Conservation (phyloP, 202 grass and related monocot species). For the Bolboschoenoplectus hybrid region DNA sequence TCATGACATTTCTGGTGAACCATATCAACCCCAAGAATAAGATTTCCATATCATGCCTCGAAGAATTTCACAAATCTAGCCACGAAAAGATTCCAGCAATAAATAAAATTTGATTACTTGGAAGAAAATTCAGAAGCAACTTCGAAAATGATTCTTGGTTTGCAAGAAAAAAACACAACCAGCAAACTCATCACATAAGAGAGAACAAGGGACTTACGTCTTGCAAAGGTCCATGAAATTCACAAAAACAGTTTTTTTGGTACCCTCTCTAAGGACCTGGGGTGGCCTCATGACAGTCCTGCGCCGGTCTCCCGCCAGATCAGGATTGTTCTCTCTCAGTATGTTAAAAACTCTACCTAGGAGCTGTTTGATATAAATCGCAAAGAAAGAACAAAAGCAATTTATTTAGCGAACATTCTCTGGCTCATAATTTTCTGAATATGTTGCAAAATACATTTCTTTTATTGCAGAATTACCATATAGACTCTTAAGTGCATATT, state of each 20-base stretch:
- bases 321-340: constrained; percentile 86
- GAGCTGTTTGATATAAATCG: constrained; percentile 47
- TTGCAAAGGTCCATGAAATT: constrained; percentile 96
- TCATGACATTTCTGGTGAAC: not conserved
- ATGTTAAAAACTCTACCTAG: constrained; percentile 98
- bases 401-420: not conserved
- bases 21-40: not conserved
- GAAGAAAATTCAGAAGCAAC: not conserved
- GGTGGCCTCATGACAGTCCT: constrained; percentile 96
- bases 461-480: not conserved
- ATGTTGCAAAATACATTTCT: not conserved
- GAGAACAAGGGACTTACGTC: constrained; percentile 51
- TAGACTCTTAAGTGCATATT: not conserved
- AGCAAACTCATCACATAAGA: not conserved
- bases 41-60: not conserved
- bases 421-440: not conserved
- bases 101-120: not conserved
- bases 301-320: constrained; percentile 93
- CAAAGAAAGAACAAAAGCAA: constrained; percentile 18
- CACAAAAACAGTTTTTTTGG: constrained; percentile 95
- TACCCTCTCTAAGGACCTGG: constrained; percentile 96
- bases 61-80: not conserved
- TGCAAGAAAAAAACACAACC: not conserved
- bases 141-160: not conserved
- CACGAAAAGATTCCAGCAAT: not conserved